Evolutionary conservation across 805 yeast genomes (phyloP).

Genomic region (Candida adriatica): DNA sequence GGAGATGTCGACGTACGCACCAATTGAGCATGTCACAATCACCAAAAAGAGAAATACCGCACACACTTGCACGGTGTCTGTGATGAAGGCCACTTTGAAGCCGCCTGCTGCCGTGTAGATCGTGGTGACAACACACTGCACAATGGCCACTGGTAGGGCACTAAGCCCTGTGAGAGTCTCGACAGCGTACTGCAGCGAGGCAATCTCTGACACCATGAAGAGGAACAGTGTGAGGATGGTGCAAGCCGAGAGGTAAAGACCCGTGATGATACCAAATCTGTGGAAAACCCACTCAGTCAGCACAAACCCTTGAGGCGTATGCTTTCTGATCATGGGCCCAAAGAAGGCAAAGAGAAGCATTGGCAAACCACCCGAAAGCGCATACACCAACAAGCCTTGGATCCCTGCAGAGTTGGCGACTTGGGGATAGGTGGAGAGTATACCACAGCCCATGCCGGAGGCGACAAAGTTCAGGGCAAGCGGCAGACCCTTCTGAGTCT

Average conservation of each 20-base stretch:
- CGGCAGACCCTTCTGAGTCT: slow-evolving; percentile 75
- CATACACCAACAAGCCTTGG: slow-evolving; percentile 80
- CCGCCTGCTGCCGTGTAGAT: slow-evolving; percentile 88
- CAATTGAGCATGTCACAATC: slow-evolving; percentile 74
- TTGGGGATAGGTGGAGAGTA: slow-evolving; percentile 77
- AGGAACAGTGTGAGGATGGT: slow-evolving; percentile 80
- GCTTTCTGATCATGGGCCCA: slow-evolving; percentile 73
- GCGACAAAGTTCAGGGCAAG: slow-evolving; percentile 86
- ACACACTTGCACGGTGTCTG: slow-evolving; percentile 81
- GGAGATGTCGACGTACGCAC: slow-evolving; percentile 57
- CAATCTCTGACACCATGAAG: slow-evolving; percentile 81
- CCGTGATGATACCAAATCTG: slow-evolving; percentile 67
- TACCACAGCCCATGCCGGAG: slow-evolving; percentile 88
- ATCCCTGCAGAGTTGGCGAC: slow-evolving; percentile 82
- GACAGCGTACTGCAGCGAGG: slow-evolving; percentile 73
- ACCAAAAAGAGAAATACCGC: slow-evolving; percentile 61
- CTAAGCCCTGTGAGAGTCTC: slow-evolving; percentile 70
- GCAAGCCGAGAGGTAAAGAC: slow-evolving; percentile 70
- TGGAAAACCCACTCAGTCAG: slow-evolving; percentile 91
- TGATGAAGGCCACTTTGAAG: slow-evolving; percentile 77
- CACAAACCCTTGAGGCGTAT: slow-evolving; percentile 87
- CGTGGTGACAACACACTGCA: slow-evolving; percentile 82
- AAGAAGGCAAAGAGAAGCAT: slow-evolving; percentile 73
- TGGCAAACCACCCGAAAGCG: slow-evolving; percentile 75
- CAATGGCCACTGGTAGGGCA: slow-evolving; percentile 74